Base-by-base conservation (phyloP, 306 rosid species). In the Castanea sativa region DNA sequence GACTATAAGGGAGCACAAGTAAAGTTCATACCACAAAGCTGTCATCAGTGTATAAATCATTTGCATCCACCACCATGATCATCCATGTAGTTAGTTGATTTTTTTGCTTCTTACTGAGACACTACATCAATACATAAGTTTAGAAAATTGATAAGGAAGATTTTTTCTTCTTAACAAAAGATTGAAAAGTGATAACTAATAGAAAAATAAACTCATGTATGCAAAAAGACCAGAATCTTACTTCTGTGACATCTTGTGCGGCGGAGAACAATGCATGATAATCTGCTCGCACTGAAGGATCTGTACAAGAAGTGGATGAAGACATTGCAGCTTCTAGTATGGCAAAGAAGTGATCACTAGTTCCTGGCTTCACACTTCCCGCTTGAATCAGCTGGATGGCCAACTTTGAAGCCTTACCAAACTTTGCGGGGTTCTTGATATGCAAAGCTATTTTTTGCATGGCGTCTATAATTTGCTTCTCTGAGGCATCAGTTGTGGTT, bases 381-480 rank as follows among this genome's bases (percentile, higher is more conserved):
- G 97, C 93, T 71, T 90, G 90, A 86, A 93, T 89, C 79, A 93
- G 88, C 88, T 91, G 98, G 68, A 95, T 84, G 29, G 97, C 96
- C 73, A 92, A 97, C 88, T 95, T 90, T 43, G 98, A 86, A 83
- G 99, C 99, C 90, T 95, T 95, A 60, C 86, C 76, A 73, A 91
- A 87, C 83, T 95, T 95, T 2, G 87, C 63, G 49, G 97, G 96
- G 86, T 87, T 91, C 87, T 87, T 95, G 55, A 95, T 93, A 82
- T 93, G 99, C 0, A 90, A 91, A 20, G 97, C 85, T 90, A 95
- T 91, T 89, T 93, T 95, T 87, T 88, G 88, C 98, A 91, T 95
- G 32, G 99, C 99, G 74, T 92, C 94, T 57, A 85, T 84, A 78
- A 95, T 88, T 81, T 95, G 99, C 38, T 84, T 77, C 84, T 91